Evolutionary conservation across 2,329 filamentous ascomycete genomes (phyloP), one percentile per base, ranked within the genome.

Genomic region (Beauveria pseudobassiana): DNA sequence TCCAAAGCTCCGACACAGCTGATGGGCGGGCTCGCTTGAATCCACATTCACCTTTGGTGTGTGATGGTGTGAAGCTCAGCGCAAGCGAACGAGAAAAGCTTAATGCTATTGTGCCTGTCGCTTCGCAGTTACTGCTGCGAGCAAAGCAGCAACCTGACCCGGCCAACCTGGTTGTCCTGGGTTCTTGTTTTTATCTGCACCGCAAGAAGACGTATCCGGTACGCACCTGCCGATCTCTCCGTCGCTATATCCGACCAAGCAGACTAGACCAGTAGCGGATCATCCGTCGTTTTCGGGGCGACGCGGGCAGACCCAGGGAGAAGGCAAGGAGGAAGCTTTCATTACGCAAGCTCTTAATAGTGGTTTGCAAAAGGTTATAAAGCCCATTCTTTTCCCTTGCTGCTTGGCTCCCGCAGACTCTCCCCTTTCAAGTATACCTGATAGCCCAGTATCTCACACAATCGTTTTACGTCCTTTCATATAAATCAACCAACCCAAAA

Each of bases 201-300:
- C 49, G 18, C 49, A 1, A 5, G 9, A 8, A n/a, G 52, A 55
- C 52, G 30, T 30, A 55, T 45, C 52, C 38, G 52, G 53, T 56
- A 56, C 26, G 42, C 55, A 50, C 46, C 10, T 38, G 55, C 20
- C 55, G 55, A 58, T 58, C 53, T 45, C 40, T 30, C 42, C 42
- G 18, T 43, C 4, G 16, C 38, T 24, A 38, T 45, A 58, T 55
- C 18, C 10, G 5, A 38, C 30, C 30, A 14, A 34, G 30, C 24
- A 43, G 40, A 45, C 46, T 43, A 45, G 57, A 43, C 57, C 26
- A 20, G 57, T 52, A 52, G 45, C n/a, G 49, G 57, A 59, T 59
- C 57, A 34, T 50, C 55, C 20, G 28, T 50, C 16, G 34, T 43
- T 50, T 58, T 42, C 45, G 34, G 34, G 46, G 45, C 46, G 55